phyloP scores from a whole-genome alignment of 148 eudicot genomes.

The Rhododendron molle region DNA sequence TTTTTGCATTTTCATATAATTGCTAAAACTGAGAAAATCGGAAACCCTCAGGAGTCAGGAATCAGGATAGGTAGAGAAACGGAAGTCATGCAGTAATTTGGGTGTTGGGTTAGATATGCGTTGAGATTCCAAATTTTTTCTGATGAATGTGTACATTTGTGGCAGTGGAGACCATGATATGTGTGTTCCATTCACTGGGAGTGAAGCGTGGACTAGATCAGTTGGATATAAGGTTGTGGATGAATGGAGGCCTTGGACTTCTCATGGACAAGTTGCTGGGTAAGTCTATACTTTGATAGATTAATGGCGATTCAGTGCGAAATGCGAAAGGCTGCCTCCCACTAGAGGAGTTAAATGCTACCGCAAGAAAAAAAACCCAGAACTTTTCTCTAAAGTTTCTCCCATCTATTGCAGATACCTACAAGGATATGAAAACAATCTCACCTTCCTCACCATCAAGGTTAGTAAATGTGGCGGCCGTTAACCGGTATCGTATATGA shows the following conservation, averaged over 20 bases:
- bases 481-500: background rate
- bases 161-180: constrained; percentile 96
- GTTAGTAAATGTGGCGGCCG: constrained; percentile 28
- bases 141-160: background rate
- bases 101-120: background rate
- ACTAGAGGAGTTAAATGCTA: background rate
- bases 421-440: constrained; percentile 78
- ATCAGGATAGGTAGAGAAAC: background rate
- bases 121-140: no score
- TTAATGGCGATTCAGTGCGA: background rate
- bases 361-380: background rate
- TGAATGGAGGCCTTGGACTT: constrained; percentile 86
- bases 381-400: constrained; percentile 1
- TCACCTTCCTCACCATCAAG: constrained; percentile 85
- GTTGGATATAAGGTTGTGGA: constrained; percentile 76
- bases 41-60: no score
- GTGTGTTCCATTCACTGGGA: constrained; percentile 95
- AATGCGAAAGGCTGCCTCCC: background rate
- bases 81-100: background rate
- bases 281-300: constrained; percentile 17
- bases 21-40: background rate
- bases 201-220: constrained; percentile 89
- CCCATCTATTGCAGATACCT: constrained; percentile 46
- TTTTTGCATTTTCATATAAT: background rate
- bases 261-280: constrained; percentile 79